These are phyloP conservation scores for Chlorella sorokiniana DNA, from an alignment of 139 green algal species.

Conservation along the genomic window DNA sequence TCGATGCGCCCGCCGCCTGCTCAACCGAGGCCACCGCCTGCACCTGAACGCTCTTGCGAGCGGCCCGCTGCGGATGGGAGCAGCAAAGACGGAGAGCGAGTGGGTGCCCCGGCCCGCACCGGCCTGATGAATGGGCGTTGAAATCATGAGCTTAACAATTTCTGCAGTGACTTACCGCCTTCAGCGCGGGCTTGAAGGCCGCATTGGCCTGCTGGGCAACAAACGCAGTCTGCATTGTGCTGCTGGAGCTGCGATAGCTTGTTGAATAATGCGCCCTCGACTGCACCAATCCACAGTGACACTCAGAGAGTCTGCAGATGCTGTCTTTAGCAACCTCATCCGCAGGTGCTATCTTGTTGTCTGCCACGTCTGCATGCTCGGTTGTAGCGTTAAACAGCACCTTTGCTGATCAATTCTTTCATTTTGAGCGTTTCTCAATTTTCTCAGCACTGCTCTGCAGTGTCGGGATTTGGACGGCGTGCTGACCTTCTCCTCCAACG, in stretches of 20 bases:
- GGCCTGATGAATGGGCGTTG: neutral
- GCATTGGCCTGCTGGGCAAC: neutral
- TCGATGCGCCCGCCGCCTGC: neutral
- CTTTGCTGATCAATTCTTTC: no score
- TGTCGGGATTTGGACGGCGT: no score
- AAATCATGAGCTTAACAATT: no score
- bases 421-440: no score
- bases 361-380: no score
- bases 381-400: no score
- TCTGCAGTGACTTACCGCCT: neutral
- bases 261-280: neutral
- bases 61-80: constrained; percentile 8
- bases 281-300: neutral
- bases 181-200: constrained; percentile 13
- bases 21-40: constrained; percentile 28
- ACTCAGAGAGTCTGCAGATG: neutral
- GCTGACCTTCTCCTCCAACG: no score
- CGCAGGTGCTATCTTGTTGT: no score
- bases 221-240: neutral
- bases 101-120: neutral
- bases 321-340: no score
- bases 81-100: neutral
- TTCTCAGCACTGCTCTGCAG: no score
- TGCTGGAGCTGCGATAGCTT: neutral
- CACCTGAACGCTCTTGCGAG: constrained; percentile 20